Evolutionary conservation across 2,329 filamentous ascomycete genomes (phyloP).

Genomic region (Scortechinia acanthostroma): DNA sequence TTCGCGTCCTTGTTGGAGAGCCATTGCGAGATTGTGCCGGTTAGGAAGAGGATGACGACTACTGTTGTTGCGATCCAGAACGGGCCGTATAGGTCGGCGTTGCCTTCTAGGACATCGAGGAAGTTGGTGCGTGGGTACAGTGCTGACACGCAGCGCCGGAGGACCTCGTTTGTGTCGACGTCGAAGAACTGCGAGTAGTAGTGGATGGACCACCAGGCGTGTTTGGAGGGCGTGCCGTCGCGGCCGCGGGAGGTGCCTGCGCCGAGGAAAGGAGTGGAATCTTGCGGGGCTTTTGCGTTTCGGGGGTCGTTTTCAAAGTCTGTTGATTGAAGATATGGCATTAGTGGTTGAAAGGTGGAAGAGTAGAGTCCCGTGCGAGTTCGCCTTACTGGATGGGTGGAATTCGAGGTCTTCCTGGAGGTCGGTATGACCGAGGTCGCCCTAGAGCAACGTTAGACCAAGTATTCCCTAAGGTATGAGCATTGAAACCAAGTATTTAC

Average conservation of each 20-base stretch:
- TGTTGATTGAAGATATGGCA: conserved; percentile 66
- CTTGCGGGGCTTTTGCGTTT: neutral
- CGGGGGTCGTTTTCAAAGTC: conserved; percentile 10
- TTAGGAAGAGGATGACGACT: conserved; percentile 87
- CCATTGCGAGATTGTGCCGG: conserved; percentile 91
- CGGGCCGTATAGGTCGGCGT: conserved; percentile 91
- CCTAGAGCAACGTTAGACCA: conserved; percentile 40
- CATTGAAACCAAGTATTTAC: conserved; percentile 33
- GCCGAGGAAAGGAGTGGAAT: conserved; percentile 14
- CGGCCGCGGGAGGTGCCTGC: conserved; percentile 43
- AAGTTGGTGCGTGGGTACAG: conserved; percentile 89
- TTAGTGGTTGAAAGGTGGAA: no score
- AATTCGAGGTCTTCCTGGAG: conserved; percentile 99
- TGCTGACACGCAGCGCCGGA: conserved; percentile 80
- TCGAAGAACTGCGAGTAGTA: conserved; percentile 99
- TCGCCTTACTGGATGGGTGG: conserved; percentile 62
- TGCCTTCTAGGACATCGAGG: conserved; percentile 91
- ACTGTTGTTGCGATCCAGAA: conserved; percentile 99
- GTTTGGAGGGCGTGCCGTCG: conserved; percentile 22
- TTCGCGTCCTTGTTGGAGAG: conserved; percentile 60
- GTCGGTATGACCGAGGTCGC: conserved; percentile 94
- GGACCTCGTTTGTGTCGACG: conserved; percentile 85
- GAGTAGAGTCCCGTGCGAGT: neutral
- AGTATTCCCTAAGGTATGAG: neutral
- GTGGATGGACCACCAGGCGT: conserved; percentile 81